A percentile compares a stretch with the other conserved stretches of the same genome.
Evolutionary conservation across 2,329 filamentous ascomycete species (phyloP).

Genomic region (Aspergillus nomiae): DNA sequence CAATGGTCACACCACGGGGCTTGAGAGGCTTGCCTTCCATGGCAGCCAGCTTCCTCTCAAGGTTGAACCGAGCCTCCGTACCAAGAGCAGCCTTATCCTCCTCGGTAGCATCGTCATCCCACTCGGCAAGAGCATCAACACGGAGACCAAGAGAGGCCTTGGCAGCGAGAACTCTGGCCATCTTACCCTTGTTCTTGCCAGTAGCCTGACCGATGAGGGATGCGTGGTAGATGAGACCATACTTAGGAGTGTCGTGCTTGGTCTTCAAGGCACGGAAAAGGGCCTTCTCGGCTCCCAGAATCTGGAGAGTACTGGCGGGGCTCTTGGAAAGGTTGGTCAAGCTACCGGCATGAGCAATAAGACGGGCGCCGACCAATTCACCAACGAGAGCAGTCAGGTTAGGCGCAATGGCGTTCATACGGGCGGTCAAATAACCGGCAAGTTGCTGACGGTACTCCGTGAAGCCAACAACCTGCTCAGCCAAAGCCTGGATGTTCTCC

Average conservation of each 20-base stretch:
- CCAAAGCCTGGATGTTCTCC: conserved; percentile 86
- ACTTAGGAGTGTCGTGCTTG: conserved; percentile 98
- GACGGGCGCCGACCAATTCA: conserved; percentile 87
- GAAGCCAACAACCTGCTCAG: conserved; percentile 90
- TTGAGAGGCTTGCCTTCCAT: conserved; percentile 90
- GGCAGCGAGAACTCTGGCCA: conserved; percentile 91
- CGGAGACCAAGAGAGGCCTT: conserved; percentile 92
- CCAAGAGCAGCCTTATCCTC: conserved; percentile 86
- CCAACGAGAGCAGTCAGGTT: conserved; percentile 93
- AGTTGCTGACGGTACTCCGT: conserved; percentile 88
- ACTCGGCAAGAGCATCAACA: conserved; percentile 84
- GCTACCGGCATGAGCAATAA: conserved; percentile 93
- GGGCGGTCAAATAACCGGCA: conserved; percentile 82
- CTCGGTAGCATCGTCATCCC: conserved; percentile 76
- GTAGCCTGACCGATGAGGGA: conserved; percentile 95
- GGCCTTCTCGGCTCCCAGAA: conserved; percentile 97
- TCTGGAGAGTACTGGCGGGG: conserved; percentile 94
- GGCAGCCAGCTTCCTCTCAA: conserved; percentile 51
- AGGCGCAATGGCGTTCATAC: conserved; percentile 95
- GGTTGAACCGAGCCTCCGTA: conserved; percentile 55
- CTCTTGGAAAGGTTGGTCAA: conserved; percentile 94
- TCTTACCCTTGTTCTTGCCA: conserved; percentile 99
- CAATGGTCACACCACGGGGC: conserved; percentile 73
- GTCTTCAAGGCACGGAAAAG: conserved; percentile 98
- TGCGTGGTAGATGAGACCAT: conserved; percentile 90